Base-by-base conservation (phyloP, 2,329 filamentous ascomycete species). In the Elsinoe australis region DNA sequence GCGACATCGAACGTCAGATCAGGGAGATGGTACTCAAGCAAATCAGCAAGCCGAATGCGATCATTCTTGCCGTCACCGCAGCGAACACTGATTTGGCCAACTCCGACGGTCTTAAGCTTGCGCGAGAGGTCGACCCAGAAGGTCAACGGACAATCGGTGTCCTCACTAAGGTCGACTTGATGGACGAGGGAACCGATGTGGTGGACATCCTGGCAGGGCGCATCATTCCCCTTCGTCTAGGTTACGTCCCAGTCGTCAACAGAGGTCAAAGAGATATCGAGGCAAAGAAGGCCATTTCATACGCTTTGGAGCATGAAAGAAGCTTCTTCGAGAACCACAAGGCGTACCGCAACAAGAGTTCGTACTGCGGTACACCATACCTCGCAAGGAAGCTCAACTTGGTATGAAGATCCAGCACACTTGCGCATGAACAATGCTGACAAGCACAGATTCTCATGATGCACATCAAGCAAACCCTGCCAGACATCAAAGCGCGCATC, bases 381-480 rank as follows among this genome's bases (percentile, higher is more conserved):
- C 75, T 98, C 52, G 92, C 92, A 3, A 82, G 90, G 58, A 98
- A 98, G 71, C 79, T 98, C 52, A 98, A 98, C 70, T 75, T 98
- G 61, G 76, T 79, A 64, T n/a, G n/a, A n/a, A 24, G 18, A 29
- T 33, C 29, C 6, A 2, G 47, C 29, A 18, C 32, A 21, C 24
- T 24, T 42, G 10, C 61, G 79, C 76, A n/a, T 35, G 10, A 7
- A 6, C 6, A 15, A 8, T 8, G 14, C 15, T 35, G 32, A 35
- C 32, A n/a, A 6, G 14, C 10, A 7, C 14, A 35, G 32, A 96
- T 98, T 63, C 78, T 98, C 58, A 96, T 98, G 90, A 98, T 98
- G 92, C 92, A 98, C 73, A 98, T 98, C 74, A 98, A 98, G 71
- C 90, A 98, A 72, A 98, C 92, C 1, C 78, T 98, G 10, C 92